Evolutionary conservation across 176 grass and related monocot genomes (phyloP).

Genomic region (Oryza rufipogon): DNA sequence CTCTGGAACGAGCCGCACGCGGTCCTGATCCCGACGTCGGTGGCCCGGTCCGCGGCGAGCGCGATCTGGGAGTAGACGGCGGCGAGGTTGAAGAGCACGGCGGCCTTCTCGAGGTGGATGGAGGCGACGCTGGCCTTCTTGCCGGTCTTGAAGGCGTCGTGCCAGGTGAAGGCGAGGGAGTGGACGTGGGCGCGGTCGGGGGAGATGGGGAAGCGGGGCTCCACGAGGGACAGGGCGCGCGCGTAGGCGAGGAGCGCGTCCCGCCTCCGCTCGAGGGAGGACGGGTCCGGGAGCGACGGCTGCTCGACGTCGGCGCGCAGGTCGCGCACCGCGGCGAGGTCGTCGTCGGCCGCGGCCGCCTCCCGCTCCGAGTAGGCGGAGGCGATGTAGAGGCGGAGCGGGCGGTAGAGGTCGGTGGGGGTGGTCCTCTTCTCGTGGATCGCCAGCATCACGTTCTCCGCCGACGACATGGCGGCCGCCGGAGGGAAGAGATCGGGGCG

Average conservation of each 20-base stretch:
- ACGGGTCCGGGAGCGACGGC: constrained; percentile 47
- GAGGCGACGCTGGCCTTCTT: constrained; percentile 75
- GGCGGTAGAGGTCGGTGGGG: constrained; percentile 78
- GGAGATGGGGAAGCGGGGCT: constrained; percentile 94
- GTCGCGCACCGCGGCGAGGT: constrained; percentile 72
- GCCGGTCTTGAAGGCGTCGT: constrained; percentile 79
- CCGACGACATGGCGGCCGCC: constrained; percentile 18
- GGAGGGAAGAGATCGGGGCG: neutral
- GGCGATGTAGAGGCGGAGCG: constrained; percentile 83
- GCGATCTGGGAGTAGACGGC: constrained; percentile 93
- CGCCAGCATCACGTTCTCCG: constrained; percentile 88
- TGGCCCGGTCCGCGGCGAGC: constrained; percentile 73
- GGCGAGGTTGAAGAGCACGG: constrained; percentile 85
- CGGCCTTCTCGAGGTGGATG: constrained; percentile 80
- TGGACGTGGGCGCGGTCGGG: constrained; percentile 73
- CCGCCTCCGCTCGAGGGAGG: constrained; percentile 78
- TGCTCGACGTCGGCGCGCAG: constrained; percentile 70
- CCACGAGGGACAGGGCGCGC: constrained; percentile 73
- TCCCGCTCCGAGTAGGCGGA: constrained; percentile 85
- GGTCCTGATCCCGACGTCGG: constrained; percentile 75
- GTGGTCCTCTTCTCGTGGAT: constrained; percentile 95
- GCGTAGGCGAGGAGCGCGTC: constrained; percentile 79
- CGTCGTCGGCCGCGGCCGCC: constrained; percentile 80
- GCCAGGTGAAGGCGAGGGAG: constrained; percentile 92
- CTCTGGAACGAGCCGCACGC: constrained; percentile 86